Conservation (phyloP, 495 filamentous ascomycete species). For the Neurospora sp. region DNA sequence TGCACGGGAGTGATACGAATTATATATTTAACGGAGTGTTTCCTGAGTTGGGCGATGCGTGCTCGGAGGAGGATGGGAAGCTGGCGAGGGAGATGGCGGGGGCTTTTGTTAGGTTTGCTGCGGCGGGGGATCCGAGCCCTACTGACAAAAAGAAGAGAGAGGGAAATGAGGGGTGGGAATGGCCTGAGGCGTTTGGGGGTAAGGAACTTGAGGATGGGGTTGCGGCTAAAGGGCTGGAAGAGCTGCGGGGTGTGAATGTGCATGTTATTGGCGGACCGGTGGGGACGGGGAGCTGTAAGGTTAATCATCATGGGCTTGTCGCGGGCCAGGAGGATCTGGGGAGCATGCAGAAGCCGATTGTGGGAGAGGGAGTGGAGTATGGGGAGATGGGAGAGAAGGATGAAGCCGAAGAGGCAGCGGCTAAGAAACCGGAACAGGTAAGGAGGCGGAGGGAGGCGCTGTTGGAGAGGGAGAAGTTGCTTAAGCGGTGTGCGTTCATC, state of each 20-base stretch:
- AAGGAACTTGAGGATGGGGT: background rate
- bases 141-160: background rate
- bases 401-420: background rate
- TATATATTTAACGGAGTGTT: constrained; percentile 23
- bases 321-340: background rate
- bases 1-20: constrained; percentile 22
- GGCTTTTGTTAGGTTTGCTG: constrained; percentile 13
- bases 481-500: constrained; percentile 12
- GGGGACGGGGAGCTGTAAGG: constrained; percentile 5
- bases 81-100: constrained; percentile 6
- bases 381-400: background rate
- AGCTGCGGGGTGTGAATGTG: background rate
- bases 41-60: constrained; percentile 8
- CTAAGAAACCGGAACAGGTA: background rate
- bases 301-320: background rate
- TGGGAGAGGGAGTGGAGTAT: background rate
- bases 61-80: constrained; percentile 8
- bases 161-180: background rate
- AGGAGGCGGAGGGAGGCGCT: constrained; percentile 1
- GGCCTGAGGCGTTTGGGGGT: constrained; percentile 11
- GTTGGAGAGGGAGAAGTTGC: constrained; percentile 9
- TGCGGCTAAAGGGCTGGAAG: background rate
- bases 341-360: background rate
- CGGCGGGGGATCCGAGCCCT: constrained; percentile 4
- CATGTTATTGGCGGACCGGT: constrained; percentile 13